Conservation (phyloP, 202 grass and related monocot species). For the Alloteropsis angusta region DNA sequence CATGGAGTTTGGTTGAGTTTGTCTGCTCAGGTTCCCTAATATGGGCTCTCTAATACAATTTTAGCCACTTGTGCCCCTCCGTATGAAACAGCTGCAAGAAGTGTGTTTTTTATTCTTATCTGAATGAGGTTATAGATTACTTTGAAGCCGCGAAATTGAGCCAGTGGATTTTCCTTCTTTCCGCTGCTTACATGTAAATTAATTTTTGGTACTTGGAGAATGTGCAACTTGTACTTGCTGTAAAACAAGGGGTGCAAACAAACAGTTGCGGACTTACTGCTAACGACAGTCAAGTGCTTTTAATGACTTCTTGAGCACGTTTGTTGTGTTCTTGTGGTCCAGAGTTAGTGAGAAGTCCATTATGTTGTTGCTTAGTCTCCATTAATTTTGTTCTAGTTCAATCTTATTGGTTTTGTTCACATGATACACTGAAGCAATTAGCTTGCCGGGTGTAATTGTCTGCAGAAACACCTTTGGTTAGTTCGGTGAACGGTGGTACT, state of each 20-base stretch:
- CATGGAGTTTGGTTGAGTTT: slow-evolving; percentile 39
- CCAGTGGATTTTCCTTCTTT: slow-evolving; percentile 42
- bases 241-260: slow-evolving; percentile 27
- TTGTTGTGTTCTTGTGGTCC: not conserved
- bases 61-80: slow-evolving; percentile 10
- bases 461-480: too few species aligned
- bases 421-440: not conserved
- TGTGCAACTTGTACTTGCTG: slow-evolving; percentile 33
- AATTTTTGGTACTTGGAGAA: slow-evolving; percentile 52
- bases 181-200: slow-evolving; percentile 53
- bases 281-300: not conserved
- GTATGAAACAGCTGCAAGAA: slow-evolving; percentile 20
- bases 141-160: slow-evolving; percentile 18
- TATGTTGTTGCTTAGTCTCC: not conserved
- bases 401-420: not conserved
- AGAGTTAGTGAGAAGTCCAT: not conserved
- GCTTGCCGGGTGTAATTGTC: too few species aligned
- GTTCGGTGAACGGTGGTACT: too few species aligned
- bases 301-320: not conserved
- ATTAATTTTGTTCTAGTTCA: not conserved
- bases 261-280: not conserved
- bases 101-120: slow-evolving; percentile 10
- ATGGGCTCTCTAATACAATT: slow-evolving; percentile 3
- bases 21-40: slow-evolving; percentile 29
- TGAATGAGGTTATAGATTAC: slow-evolving; percentile 24